Evolutionary conservation across 2,329 filamentous ascomycete species (phyloP), one percentile per base, ranked within the genome.

Genomic region (Epichloe scottii): DNA sequence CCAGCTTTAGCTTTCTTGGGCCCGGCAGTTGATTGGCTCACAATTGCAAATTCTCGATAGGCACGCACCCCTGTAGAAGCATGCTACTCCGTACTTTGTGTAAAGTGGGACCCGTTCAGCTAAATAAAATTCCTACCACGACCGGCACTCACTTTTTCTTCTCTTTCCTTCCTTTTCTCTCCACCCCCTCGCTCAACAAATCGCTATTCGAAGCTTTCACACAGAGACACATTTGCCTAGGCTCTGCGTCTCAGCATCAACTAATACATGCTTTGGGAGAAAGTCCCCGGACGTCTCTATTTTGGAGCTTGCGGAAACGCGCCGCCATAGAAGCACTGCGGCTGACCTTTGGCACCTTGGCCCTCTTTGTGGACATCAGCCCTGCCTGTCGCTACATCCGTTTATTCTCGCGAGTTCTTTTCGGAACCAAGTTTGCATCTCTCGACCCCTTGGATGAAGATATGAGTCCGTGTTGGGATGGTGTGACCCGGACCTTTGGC

Each of bases 301-400:
- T 66, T 58, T 52, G 57, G 63, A 64, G 63, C 62, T 63, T 79
- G 90, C 89, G 88, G 89, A 94, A 95, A 96, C 87, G 89, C 90
- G 88, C 89, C 90, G 90, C 89, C 91, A 95, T 90, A 96, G 84
- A 95, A 95, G 90, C 89, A 89, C 78, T 75, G 89, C 87, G 89
- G 89, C 85, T 90, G 72, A 89, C 80, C 81, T 81, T 76, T 75
- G 78, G 52, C 75, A 71, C 73, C 72, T 73, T 72, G 73, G 71
- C 72, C 72, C 70, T 72, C 69, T 67, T 65, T 46, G 46, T 47
- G 65, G 66, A 59, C 60, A 54, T 58, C 56, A 57, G 61, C 68
- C 67, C 66, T 70, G 63, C 62, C 66, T 68, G 62, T 66, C 71
- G 73, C 69, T 71, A 70, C 66, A 71, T 73, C 73, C 58, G 56